These are phyloP conservation scores for Candida peoriensis DNA, from an alignment of 805 yeast species.

Conservation along the genomic window DNA sequence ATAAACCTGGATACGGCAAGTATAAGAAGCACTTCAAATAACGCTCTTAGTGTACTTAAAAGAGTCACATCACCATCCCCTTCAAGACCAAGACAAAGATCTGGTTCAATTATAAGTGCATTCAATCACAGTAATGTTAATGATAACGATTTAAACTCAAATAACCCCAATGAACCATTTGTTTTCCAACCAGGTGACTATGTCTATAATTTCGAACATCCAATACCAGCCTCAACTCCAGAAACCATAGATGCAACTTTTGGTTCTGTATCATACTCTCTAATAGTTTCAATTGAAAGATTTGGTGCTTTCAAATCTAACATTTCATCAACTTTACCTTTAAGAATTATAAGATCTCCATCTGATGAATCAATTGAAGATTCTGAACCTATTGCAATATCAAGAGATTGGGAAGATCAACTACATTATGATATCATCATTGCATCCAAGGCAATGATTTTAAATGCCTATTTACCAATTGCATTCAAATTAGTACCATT, in stretches of 20 bases:
- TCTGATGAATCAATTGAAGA: slow-evolving; percentile 77
- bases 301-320: slow-evolving; percentile 84
- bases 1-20: slow-evolving; percentile 22
- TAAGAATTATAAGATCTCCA: slow-evolving; percentile 70
- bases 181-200: slow-evolving; percentile 85
- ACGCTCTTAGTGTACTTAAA: slow-evolving; percentile 18
- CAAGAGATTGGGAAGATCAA: slow-evolving; percentile 92
- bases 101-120: slow-evolving; percentile 10
- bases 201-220: slow-evolving; percentile 85
- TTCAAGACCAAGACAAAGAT: slow-evolving; percentile 12
- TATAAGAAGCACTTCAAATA: slow-evolving; percentile 13
- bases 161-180: slow-evolving; percentile 26
- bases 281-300: slow-evolving; percentile 69
- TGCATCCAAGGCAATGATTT: slow-evolving; percentile 81
- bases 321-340: slow-evolving; percentile 55
- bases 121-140: slow-evolving; percentile 3
- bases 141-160: slow-evolving; percentile 2
- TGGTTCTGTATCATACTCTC: slow-evolving; percentile 68
- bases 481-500: slow-evolving; percentile 81
- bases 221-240: slow-evolving; percentile 76
- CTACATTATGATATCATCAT: slow-evolving; percentile 85
- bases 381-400: slow-evolving; percentile 87
- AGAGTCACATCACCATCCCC: slow-evolving; percentile 25
- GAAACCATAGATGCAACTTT: slow-evolving; percentile 75
- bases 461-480: slow-evolving; percentile 79